Base-by-base conservation (phyloP, 2,329 filamentous ascomycete genomes). In the Talaromyces sp. region DNA sequence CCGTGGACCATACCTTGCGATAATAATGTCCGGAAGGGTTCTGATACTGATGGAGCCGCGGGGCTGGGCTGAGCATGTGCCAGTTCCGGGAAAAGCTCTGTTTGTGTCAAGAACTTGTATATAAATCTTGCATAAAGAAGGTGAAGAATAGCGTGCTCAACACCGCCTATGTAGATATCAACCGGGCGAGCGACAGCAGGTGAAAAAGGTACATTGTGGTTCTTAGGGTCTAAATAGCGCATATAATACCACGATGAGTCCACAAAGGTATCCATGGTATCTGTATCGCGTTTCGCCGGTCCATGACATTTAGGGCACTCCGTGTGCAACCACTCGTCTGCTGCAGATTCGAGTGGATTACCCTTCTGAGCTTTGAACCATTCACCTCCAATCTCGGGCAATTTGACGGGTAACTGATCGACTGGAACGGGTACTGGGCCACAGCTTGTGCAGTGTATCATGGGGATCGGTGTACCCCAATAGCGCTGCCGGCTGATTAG, bases 211-310 rank as follows among this genome's bases (percentile, higher is more conserved):
- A 80, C 75, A 1, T 83, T 72, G 15, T 81, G 69, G 69, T 95
- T 93, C 19, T 87, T 81, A 0, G 90, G 82, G 71, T 96, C 91
- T 33, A 89, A 78, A 71, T 92, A 96, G 13, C 92, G 86, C 79
- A 93, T 87, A 73, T 89, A 96, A 77, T 97, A 97, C 93, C 93
- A 97, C 62, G 92, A 96, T 1, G 92, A 96, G 78, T 96, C 93
- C 67, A 97, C 93, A 78, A 97, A 97, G 0, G 93, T 97, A 76
- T 97, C 93, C 93, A 97, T 96, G 2, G 93, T 97, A 75, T 97
- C 93, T 0, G 93, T 96, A 69, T 97, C 93, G 68, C 93, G 86
- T 74, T 87, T 90, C 7, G 91, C 93, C 27, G 86, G 79, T 1
- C 85, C 83, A 17, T 84, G 80, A 71, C 93, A 97, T 57, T 71